Conservation (phyloP, 177 flowering plant species). For the Vitis hybrid region DNA sequence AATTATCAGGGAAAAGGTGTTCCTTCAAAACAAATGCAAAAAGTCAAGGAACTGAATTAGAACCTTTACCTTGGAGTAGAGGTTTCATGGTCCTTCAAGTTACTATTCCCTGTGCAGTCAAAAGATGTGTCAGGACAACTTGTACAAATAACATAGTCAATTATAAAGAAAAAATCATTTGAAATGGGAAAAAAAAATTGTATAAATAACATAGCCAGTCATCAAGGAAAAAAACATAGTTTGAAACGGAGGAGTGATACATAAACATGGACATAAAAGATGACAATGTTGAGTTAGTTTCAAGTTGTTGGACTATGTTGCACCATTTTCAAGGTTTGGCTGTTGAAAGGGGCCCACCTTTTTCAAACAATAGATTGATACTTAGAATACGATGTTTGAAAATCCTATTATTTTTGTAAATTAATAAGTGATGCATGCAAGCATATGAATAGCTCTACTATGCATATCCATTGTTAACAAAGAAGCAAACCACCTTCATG, state of each 20-base stretch:
- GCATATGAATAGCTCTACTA: not conserved
- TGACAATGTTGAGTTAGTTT: too few relatives aligned
- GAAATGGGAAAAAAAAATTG: not conserved
- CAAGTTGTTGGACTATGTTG: too few relatives aligned
- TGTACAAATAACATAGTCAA: not conserved
- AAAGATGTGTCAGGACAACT: conserved; percentile 3
- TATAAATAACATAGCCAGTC: not conserved
- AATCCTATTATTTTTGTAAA: not conserved
- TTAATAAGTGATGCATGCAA: not conserved
- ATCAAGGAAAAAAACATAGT: not conserved
- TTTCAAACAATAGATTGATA: not conserved
- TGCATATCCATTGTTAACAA: not conserved
- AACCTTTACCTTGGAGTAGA: conserved; percentile 54
- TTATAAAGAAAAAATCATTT: not conserved
- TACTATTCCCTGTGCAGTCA: conserved; percentile 41
- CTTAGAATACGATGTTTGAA: not conserved
- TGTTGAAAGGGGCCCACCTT: not conserved
- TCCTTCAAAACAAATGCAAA: not conserved
- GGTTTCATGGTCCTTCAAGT: conserved; percentile 22
- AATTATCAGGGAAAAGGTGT: not conserved
- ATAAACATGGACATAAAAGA: too few relatives aligned
- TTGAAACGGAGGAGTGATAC: too few relatives aligned
- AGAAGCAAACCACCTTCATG: not conserved
- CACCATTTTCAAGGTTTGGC: not conserved
- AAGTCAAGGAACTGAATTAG: not conserved